These are phyloP conservation scores for Lasiodiplodia hormozganensis DNA, from an alignment of 2,329 filamentous ascomycete genomes.

Conservation along the genomic window DNA sequence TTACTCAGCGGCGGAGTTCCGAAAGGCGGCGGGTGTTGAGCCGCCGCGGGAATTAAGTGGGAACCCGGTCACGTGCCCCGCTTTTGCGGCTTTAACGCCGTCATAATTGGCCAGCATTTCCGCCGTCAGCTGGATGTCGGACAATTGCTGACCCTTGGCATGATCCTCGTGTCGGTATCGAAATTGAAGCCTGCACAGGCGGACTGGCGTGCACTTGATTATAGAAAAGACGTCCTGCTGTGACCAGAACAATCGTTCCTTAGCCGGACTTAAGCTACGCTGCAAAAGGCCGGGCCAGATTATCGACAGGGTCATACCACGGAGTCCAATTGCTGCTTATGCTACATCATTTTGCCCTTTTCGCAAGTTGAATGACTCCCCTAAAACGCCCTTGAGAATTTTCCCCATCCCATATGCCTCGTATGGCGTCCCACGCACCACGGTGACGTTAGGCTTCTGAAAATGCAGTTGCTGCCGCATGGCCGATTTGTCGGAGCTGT, in stretches of 20 bases:
- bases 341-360: conserved; percentile 16
- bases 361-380: conserved; percentile 12
- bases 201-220: neutral
- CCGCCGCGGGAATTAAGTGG: conserved; percentile 5
- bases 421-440: neutral
- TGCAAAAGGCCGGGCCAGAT: neutral
- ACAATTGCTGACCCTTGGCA: neutral
- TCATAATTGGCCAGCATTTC: conserved; percentile 2
- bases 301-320: neutral
- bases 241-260: neutral
- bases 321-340: conserved; percentile 22
- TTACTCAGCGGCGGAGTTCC: conserved; percentile 25
- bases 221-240: neutral
- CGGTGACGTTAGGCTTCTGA: conserved; percentile 1
- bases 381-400: conserved; percentile 15
- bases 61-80: conserved; percentile 18
- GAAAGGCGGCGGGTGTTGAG: conserved; percentile 25
- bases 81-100: conserved; percentile 14
- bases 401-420: neutral
- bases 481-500: neutral
- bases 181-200: neutral
- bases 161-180: neutral
- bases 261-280: neutral
- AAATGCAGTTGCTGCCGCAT: neutral
- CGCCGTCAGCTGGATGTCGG: neutral